Evolutionary conservation across 148 eudicot genomes (phyloP).

Genomic region (Cornus kousa): DNA sequence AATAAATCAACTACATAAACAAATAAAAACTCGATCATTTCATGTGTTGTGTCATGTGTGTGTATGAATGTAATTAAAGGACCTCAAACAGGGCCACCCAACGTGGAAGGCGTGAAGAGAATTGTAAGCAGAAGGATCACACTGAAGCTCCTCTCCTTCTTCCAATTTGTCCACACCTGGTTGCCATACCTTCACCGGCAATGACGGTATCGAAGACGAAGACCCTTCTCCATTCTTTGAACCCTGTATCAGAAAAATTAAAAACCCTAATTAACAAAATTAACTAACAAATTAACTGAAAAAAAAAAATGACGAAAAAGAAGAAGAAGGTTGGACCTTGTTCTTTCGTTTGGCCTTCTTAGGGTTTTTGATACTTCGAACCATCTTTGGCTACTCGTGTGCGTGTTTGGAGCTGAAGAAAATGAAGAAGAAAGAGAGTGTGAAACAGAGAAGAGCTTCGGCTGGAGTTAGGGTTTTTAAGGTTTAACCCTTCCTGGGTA

Average conservation of each 20-base stretch:
- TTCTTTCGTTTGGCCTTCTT: slow-evolving; percentile 65
- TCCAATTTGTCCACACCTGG: slow-evolving; percentile 83
- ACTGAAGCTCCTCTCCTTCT: slow-evolving; percentile 90
- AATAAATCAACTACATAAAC: not conserved
- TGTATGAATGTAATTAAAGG: not conserved
- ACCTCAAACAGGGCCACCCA: slow-evolving; percentile 99
- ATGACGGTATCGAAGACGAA: slow-evolving; percentile 30
- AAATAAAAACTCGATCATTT: not conserved
- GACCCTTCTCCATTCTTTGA: slow-evolving; percentile 56
- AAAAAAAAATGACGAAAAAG: not conserved
- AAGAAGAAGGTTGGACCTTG: slow-evolving; percentile 35
- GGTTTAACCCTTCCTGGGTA: not conserved
- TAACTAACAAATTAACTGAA: not conserved
- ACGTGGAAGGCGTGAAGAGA: slow-evolving; percentile 87
- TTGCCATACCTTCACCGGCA: slow-evolving; percentile 78
- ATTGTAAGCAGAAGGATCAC: slow-evolving; percentile 87
- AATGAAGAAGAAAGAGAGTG: not conserved
- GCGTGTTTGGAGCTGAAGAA: not conserved
- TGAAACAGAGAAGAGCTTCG: not conserved
- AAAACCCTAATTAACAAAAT: not conserved
- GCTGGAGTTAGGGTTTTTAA: slow-evolving; percentile 17
- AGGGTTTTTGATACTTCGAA: slow-evolving; percentile 61
- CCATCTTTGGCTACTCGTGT: slow-evolving; percentile 40
- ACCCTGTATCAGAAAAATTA: slow-evolving; percentile 28
- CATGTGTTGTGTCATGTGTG: not conserved